Evolutionary conservation across 805 yeast species (phyloP), one percentile per base, ranked within the genome.

Genomic region (Lipomyces mesembrius): DNA sequence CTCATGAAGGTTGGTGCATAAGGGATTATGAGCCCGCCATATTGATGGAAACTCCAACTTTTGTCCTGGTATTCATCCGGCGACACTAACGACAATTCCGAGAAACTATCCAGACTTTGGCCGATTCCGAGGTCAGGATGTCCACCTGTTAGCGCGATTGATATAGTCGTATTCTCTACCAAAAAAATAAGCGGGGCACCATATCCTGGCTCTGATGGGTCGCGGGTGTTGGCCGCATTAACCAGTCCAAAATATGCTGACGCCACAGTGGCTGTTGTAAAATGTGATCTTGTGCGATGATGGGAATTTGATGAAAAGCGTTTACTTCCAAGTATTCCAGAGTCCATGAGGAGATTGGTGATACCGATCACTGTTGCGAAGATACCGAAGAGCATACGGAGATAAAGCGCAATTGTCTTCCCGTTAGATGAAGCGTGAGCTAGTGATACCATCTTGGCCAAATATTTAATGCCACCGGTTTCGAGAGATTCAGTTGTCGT

Each of bases 11-110:
- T 53, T 11, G 67, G 66, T 17, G 58, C 61, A 22, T 64, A 64
- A 2, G 67, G 63, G 5, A 64, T 25, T 9, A 57, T 7, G 58
- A 60, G 20, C 3, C 66, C 63, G 56, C 66, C 67, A 43, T 56
- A 61, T 35, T 62, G 66, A 39, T 58, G 27, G n/a, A 35, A 61
- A 17, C 32, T 25, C 17, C 17, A 17, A 9, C 9, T 35, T 14
- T 32, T 9, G 11, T 55, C 29, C 39, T 29, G 29, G 29, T 46
- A 56, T 27, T 64, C 66, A 11, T 29, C 57, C 2, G 65, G 63
- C 14, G 59, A 32, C 11, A 61, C 61, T 8, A 64, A 20, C 11
- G 61, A 14, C 12, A 64, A 14, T 7, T 64, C 62, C 14, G 67
- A 43, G 39, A 64, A 64, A 11, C 35, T 25, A 12, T 55, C 59